Conservation (phyloP, 1,284 basidiomycete species). For the Rhodotorula sp. region DNA sequence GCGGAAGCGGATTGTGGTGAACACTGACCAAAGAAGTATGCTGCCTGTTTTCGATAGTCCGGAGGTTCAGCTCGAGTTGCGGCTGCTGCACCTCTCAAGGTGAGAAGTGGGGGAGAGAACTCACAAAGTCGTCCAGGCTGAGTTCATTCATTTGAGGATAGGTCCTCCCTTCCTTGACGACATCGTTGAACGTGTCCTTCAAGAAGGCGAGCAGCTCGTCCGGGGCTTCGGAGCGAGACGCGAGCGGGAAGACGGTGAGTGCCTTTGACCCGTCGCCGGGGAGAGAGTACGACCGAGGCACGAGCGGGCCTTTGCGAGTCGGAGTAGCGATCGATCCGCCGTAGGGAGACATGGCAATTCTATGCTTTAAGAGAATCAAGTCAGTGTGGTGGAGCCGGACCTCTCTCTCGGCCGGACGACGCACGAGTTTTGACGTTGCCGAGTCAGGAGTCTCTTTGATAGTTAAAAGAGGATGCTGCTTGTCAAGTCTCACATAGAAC, state of each 20-base stretch:
- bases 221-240: constrained; percentile 59
- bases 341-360: constrained; percentile 41
- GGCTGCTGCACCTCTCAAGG: background rate
- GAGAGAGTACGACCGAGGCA: constrained; percentile 28
- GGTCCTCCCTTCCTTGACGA: constrained; percentile 70
- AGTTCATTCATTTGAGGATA: constrained; percentile 74
- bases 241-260: constrained; percentile 48
- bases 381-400: too few relatives aligned
- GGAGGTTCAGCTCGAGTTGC: background rate
- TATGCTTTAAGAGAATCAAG: too few relatives aligned
- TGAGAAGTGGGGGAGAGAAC: background rate
- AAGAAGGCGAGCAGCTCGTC: constrained; percentile 53
- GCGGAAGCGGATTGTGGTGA: background rate
- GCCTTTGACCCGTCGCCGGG: constrained; percentile 4
- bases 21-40: constrained; percentile 35
- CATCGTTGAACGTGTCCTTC: constrained; percentile 59
- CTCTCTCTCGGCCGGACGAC: too few relatives aligned
- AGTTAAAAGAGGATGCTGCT: constrained; percentile 58
- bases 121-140: constrained; percentile 50
- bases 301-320: constrained; percentile 9
- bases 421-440: too few relatives aligned
- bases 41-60: constrained; percentile 6
- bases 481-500: constrained; percentile 67
- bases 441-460: background rate
- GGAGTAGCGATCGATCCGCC: constrained; percentile 25